These are phyloP conservation scores for Pseudocercospora macadamiae DNA, from an alignment of 2,329 filamentous ascomycete genomes.

Conservation along the genomic window DNA sequence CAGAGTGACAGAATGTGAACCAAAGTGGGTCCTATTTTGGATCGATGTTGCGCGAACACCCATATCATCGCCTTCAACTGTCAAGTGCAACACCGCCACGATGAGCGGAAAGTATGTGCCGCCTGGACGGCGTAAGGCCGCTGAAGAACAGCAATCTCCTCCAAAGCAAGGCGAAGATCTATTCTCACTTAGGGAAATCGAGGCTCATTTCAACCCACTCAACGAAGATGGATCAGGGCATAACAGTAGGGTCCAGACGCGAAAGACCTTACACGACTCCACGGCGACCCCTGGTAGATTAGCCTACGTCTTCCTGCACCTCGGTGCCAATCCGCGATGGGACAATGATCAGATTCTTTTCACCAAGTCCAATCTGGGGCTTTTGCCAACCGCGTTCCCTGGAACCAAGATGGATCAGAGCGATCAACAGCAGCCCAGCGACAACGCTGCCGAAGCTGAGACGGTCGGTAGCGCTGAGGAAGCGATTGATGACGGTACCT, in stretches of 20 bases:
- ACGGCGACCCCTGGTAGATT: constrained; percentile 25
- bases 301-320: constrained; percentile 31
- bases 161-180: neutral
- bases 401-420: too few species aligned
- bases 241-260: too few species aligned
- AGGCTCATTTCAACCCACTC: neutral
- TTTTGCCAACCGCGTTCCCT: constrained; percentile 29
- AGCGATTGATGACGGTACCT: neutral
- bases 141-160: neutral
- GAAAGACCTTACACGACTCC: constrained; percentile 27
- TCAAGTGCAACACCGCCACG: too few species aligned
- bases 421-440: too few species aligned
- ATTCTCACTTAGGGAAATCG: neutral
- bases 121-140: neutral
- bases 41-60: neutral
- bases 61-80: neutral
- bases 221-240: neutral
- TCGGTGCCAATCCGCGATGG: constrained; percentile 35
- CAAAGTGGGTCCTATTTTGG: neutral
- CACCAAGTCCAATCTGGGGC: constrained; percentile 35
- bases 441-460: too few species aligned
- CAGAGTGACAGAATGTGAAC: too few species aligned
- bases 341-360: constrained; percentile 33
- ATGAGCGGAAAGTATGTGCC: neutral
- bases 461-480: neutral